Evolutionary conservation across 2,329 filamentous ascomycete genomes (phyloP), one percentile per base, ranked within the genome.

Genomic region (Pseudogymnoascus sp.): DNA sequence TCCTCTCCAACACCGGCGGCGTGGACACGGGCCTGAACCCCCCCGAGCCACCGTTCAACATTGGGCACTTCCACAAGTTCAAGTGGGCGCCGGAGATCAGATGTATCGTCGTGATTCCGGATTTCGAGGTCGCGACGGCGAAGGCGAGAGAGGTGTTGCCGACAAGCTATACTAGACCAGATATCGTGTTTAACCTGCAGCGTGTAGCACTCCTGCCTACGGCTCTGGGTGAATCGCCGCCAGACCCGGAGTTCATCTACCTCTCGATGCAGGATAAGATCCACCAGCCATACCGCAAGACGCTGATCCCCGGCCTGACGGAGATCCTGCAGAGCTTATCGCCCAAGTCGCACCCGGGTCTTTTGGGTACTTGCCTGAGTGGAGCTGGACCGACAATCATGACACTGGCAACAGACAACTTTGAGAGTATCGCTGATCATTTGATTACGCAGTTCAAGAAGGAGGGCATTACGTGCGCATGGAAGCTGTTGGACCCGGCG

Each of bases 261-360:
- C 87, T 96, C 59, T 93, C 93, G 56, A 99, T 99, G 95, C 95
- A 98, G 78, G 95, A 99, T 80, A 96, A 93, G 78, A 86, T 99
- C 65, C 95, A 99, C 78, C 95, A 99, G 77, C 95, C 92, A 46
- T 98, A 99, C 79, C 89, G 95, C 62, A 89, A 95, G 77, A 89
- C 84, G 2, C 84, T 99, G 66, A 96, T 99, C 69, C 95, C 95
- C 1, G 95, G 93, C 0, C 82, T 99, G 63, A 89, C 90, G 14
- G 89, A 96, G 73, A 93, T 99, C 62, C 86, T 99, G 61, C 86
- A 91, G 74, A 93, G 89, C 65, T 93, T 98, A 80, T 96, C 90
- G 10, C 95, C 93, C 28, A 84, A 85, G 72, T 89, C 89, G 4
- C 91, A 97, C 74, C 87, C 90, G 1, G 95, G 95, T 5, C 85